Base-by-base conservation (phyloP, 768 basidiomycete species). In the Bullera alba region DNA sequence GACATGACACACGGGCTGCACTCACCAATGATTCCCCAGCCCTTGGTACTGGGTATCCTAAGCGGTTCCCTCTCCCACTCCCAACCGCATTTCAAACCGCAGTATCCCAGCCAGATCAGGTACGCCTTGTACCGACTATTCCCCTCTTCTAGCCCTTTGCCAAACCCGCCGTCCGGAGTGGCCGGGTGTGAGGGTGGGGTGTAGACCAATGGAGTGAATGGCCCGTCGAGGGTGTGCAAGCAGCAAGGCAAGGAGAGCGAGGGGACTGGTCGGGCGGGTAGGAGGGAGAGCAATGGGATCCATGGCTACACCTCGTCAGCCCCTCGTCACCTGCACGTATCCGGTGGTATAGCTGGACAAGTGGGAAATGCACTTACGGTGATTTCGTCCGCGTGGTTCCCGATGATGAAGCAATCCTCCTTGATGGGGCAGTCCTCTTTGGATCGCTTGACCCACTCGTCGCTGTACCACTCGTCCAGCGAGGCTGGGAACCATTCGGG, bases 341-440 rank as follows among this genome's bases (percentile, higher is more conserved):
- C n/a, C 17, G 22, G 17, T 5, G 19, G 35, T 21, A n/a, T n/a
- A 30, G 8, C 15, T 21, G 16, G 44, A 19, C 15, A 38, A 10
- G 23, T 32, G n/a, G 25, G 15, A 21, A 43, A 7, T 10, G 42
- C 8, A 42, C 70, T 52, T 28, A 73, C 72, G 12, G 92, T 92
- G 16, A 97, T 77, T 61, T 97, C 93, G 74, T 97, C 93, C 0
- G 92, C 86, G 70, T 97, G 93, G 74, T 96, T 96, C 7, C 87
- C 90, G 43, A 97, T 85, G 50, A 97, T 73, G 73, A 95, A 97
- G 2, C 77, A 73, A 0, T 77, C 81, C 0, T 75, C 74, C 6
- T 63, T 64, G 44, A 81, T 67, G 42, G 70, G 68, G 23, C 75
- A 61, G 2, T 46, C 36, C 4, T 54, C 54, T 46, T 54, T 52